Evolutionary conservation across 345 rosid species (phyloP).

Genomic region (Pugionium dolabratum): DNA sequence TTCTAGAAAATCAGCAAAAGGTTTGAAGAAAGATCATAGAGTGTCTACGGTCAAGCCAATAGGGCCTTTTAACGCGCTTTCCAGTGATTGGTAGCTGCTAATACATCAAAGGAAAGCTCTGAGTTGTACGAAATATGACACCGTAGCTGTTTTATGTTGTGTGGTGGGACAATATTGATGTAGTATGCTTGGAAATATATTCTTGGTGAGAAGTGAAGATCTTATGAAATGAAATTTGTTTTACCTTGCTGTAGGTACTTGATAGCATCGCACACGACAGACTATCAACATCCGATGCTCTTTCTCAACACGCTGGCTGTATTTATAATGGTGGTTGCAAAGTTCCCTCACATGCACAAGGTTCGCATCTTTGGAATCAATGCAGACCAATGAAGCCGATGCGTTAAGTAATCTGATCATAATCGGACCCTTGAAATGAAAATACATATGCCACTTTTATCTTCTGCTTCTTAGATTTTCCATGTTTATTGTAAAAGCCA

Average conservation of each 20-base stretch:
- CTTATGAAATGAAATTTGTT: neutral
- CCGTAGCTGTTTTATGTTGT: neutral
- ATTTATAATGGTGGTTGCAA: conserved; percentile 62
- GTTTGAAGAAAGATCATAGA: too few relatives aligned
- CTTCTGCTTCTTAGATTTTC: neutral
- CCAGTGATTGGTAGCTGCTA: too few relatives aligned
- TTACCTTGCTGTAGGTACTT: conserved; percentile 50
- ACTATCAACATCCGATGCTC: conserved; percentile 71
- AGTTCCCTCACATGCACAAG: conserved; percentile 81
- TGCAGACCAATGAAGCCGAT: conserved; percentile 28
- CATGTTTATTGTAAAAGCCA: conserved; percentile 15
- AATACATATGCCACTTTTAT: conserved; percentile 12
- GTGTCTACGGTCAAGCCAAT: too few relatives aligned
- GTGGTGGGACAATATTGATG: neutral
- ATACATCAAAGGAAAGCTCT: neutral
- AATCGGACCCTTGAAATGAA: neutral
- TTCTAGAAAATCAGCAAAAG: neutral
- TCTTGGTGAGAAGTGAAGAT: neutral
- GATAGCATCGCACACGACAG: conserved; percentile 76
- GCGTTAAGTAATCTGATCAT: neutral
- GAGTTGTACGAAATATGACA: neutral
- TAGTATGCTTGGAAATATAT: neutral
- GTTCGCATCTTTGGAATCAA: conserved; percentile 79
- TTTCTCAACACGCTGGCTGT: conserved; percentile 66
- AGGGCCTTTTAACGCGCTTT: too few relatives aligned